These are phyloP conservation scores for Malania oleifera DNA, from an alignment of 164 flowering plant species.

Conservation along the genomic window DNA sequence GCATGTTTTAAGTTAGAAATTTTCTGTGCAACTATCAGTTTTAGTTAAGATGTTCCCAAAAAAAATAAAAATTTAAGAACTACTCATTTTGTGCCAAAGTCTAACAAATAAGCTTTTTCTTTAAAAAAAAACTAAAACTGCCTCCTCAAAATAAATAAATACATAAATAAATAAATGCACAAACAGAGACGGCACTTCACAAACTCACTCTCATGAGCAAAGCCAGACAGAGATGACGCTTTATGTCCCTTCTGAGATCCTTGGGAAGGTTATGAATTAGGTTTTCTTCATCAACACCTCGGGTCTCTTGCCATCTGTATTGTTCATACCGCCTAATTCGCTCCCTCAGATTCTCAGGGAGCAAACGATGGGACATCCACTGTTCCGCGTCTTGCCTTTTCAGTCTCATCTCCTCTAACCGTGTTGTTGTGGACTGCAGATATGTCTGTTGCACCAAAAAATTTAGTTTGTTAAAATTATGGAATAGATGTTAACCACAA, in stretches of 20 bases:
- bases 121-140: no score
- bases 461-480: background rate
- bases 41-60: no score
- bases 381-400: constrained; percentile 52
- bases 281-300: constrained; percentile 47
- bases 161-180: constrained; percentile 8
- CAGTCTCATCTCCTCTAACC: constrained; percentile 52
- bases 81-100: no score
- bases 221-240: constrained; percentile 50
- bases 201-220: constrained; percentile 40
- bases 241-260: constrained; percentile 47
- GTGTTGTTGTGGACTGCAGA: constrained; percentile 42
- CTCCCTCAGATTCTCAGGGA: constrained; percentile 43
- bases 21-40: no score
- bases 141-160: background rate
- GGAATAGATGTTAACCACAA: background rate
- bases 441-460: constrained; percentile 35
- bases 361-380: constrained; percentile 51
- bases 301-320: constrained; percentile 53
- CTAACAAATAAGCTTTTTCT: no score
- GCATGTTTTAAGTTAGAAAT: no score
- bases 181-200: constrained; percentile 52
- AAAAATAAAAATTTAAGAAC: no score
- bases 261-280: constrained; percentile 39
- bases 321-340: constrained; percentile 44